Conservation (phyloP, 2,329 filamentous ascomycete species). For the Fusarium xyrophilum region DNA sequence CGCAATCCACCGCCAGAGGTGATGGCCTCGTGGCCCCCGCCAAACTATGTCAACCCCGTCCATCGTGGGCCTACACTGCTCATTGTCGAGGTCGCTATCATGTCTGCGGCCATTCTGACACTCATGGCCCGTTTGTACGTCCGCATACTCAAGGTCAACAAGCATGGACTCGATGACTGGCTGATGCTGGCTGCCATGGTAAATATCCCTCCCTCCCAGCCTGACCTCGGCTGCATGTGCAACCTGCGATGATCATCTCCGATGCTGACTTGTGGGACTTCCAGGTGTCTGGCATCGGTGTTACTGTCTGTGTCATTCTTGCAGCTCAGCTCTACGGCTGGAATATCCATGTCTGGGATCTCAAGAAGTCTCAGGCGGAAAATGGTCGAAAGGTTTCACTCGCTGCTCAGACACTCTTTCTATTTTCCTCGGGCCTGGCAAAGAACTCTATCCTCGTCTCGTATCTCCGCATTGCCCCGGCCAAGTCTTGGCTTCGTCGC, state of each 20-base stretch:
- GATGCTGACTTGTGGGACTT: constrained; percentile 20
- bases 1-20: constrained; percentile 48
- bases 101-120: constrained; percentile 46
- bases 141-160: constrained; percentile 45
- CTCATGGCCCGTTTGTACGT: constrained; percentile 50
- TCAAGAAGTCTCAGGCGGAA: constrained; percentile 38
- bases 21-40: constrained; percentile 47
- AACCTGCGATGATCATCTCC: not conserved
- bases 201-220: constrained; percentile 7
- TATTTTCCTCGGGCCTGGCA: constrained; percentile 48
- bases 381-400: constrained; percentile 49
- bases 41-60: constrained; percentile 49
- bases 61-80: constrained; percentile 48
- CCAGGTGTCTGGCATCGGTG: constrained; percentile 46
- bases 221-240: constrained; percentile 26
- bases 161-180: constrained; percentile 50
- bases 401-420: constrained; percentile 50
- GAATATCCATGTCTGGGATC: constrained; percentile 50
- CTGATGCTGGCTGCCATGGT: constrained; percentile 50
- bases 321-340: constrained; percentile 48
- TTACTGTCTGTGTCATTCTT: constrained; percentile 47
- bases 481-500: constrained; percentile 44
- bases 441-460: constrained; percentile 52
- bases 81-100: constrained; percentile 47
- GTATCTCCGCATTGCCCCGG: constrained; percentile 50